These are phyloP conservation scores for Solanum sejunctum DNA, from an alignment of 257 asterid species.

Conservation along the genomic window DNA sequence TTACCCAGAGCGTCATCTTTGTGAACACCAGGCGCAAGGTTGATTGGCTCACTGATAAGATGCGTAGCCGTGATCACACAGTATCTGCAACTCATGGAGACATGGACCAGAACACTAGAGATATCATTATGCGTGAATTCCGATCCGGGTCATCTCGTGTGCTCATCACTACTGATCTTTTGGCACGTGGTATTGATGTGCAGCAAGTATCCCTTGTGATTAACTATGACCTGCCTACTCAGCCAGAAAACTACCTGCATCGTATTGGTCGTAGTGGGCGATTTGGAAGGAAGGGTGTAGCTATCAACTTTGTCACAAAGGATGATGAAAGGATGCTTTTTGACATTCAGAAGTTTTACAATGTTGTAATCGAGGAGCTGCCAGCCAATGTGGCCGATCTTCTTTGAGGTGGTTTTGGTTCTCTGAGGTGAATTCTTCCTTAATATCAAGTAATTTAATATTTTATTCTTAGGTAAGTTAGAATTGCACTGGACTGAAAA, in stretches of 20 bases:
- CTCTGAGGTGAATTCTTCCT: neutral
- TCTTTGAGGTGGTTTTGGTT: neutral
- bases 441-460: neutral
- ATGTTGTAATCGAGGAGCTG: constrained; percentile 63
- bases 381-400: constrained; percentile 86
- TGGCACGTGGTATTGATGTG: constrained; percentile 81
- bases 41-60: constrained; percentile 38
- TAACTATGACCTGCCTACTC: constrained; percentile 71
- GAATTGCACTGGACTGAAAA: neutral
- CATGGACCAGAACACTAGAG: constrained; percentile 42
- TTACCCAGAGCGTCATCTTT: constrained; percentile 39
- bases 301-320: constrained; percentile 70
- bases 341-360: constrained; percentile 67
- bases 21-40: constrained; percentile 41
- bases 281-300: constrained; percentile 82
- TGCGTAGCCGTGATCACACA: constrained; percentile 36
- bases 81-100: constrained; percentile 41
- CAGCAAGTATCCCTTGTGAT: constrained; percentile 79
- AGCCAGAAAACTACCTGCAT: constrained; percentile 79
- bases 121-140: constrained; percentile 38
- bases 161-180: constrained; percentile 66
- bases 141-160: constrained; percentile 66
- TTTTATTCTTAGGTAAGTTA: neutral
- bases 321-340: constrained; percentile 69
- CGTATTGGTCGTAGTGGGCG: constrained; percentile 86